A percentile compares a stretch with the other conserved stretches of the same genome.
Evolutionary conservation across 352 stramenopile species (phyloP).

Genomic region (Aphanomyces euteiches): DNA sequence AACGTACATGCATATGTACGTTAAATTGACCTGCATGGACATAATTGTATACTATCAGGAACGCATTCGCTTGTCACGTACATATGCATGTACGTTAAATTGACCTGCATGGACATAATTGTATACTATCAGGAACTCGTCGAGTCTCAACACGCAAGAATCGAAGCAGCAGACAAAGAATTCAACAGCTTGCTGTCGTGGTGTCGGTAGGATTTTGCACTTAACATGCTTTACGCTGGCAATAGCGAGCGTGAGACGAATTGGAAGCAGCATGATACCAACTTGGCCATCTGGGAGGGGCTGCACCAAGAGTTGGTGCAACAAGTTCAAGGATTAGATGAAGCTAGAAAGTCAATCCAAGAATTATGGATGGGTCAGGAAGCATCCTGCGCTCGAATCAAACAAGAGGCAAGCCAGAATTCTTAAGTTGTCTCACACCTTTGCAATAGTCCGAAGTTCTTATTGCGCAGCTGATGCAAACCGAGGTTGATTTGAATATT

Average conservation of each 20-base stretch:
- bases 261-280: conserved; percentile 1
- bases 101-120: not conserved
- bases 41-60: no score
- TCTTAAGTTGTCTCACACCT: not conserved
- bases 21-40: no score
- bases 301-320: conserved; percentile 12
- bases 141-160: conserved; percentile 20
- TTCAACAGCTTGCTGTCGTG: conserved; percentile 14
- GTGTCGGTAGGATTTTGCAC: conserved; percentile 15
- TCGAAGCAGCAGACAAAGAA: conserved; percentile 5
- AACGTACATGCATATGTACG: no score
- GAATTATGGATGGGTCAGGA: not conserved
- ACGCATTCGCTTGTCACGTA: no score
- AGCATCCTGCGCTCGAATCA: no score
- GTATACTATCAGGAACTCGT: not conserved
- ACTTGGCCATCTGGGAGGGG: not conserved
- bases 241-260: conserved; percentile 21
- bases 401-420: not conserved
- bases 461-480: no score
- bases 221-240: not conserved
- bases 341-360: not conserved
- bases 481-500: no score
- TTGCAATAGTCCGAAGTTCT: no score
- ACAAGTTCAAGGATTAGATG: conserved; percentile 14
- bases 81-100: no score